A percentile compares a stretch with the other conserved stretches of the same genome.
Conservation (phyloP, 1,139 yeast species). For the Yamadazyma pseudoaaseri region DNA sequence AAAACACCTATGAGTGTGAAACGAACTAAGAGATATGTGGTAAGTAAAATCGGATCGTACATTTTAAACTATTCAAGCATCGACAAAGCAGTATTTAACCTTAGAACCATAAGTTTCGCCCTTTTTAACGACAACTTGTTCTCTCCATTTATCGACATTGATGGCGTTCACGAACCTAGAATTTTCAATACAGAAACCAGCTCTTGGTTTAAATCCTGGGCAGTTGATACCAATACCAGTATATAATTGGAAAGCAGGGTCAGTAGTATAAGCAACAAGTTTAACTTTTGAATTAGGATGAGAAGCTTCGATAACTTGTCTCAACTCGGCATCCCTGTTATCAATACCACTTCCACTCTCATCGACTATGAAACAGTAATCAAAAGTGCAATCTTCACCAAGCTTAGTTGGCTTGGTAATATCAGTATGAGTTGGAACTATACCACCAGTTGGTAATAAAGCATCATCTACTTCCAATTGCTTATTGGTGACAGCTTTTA, state of each 20-base stretch:
- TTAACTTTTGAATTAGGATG: slow-evolving; percentile 46
- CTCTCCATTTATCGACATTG: slow-evolving; percentile 46
- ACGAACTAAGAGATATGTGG: too few relatives aligned
- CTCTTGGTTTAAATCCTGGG: slow-evolving; percentile 40
- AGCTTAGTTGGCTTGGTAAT: slow-evolving; percentile 25
- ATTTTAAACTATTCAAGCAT: too few relatives aligned
- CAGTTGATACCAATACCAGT: slow-evolving; percentile 55
- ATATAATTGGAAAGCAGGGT: slow-evolving; percentile 68
- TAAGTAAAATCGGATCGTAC: too few relatives aligned
- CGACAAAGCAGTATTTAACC: slow-evolving; percentile 30
- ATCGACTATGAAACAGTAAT: slow-evolving; percentile 52
- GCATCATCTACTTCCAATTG: slow-evolving; percentile 40
- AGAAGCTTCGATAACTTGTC: slow-evolving; percentile 42
- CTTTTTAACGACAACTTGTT: slow-evolving; percentile 51
- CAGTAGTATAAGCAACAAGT: slow-evolving; percentile 53
- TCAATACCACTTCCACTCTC: slow-evolving; percentile 31
- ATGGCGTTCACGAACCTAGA: slow-evolving; percentile 60
- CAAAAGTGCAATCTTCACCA: slow-evolving; percentile 31
- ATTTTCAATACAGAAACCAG: slow-evolving; percentile 67
- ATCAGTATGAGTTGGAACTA: slow-evolving; percentile 22
- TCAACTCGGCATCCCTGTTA: slow-evolving; percentile 40
- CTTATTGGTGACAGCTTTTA: slow-evolving; percentile 26
- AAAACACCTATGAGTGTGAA: too few relatives aligned
- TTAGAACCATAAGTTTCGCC: slow-evolving; percentile 57
- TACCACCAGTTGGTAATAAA: slow-evolving; percentile 53